Evolutionary conservation across 1,284 basidiomycete genomes (phyloP).

Genomic region (Butyriboletus regius): DNA sequence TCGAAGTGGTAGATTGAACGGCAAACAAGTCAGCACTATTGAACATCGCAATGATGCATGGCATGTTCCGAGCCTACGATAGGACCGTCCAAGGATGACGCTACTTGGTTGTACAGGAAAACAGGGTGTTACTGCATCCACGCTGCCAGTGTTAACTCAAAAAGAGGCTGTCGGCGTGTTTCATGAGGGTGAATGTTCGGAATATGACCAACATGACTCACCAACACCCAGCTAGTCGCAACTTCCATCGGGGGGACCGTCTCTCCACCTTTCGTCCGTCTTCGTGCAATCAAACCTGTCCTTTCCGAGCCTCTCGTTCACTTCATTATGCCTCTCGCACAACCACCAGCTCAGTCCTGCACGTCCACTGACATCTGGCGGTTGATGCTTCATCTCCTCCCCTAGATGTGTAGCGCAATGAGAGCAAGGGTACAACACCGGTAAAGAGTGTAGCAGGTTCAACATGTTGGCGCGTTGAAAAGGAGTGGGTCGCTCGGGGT

Average conservation of each 20-base stretch:
- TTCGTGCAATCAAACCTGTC: slow-evolving; percentile 69
- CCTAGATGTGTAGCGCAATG: slow-evolving; percentile 78
- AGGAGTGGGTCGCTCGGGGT: slow-evolving; percentile 69
- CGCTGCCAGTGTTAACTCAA: background rate
- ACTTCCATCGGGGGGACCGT: slow-evolving; percentile 78
- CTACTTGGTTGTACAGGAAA: background rate
- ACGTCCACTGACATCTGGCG: slow-evolving; percentile 70
- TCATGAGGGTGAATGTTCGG: background rate
- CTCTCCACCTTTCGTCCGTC: slow-evolving; percentile 81
- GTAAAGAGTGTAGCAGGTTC: slow-evolving; percentile 66
- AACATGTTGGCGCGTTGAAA: slow-evolving; percentile 76
- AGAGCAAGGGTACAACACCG: slow-evolving; percentile 78
- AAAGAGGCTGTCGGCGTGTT: background rate
- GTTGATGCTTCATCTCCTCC: slow-evolving; percentile 54
- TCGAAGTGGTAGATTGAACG: background rate
- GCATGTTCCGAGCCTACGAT: slow-evolving; percentile 1
- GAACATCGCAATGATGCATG: background rate
- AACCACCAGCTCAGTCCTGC: slow-evolving; percentile 73
- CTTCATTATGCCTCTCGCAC: slow-evolving; percentile 85
- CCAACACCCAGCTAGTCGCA: slow-evolving; percentile 56
- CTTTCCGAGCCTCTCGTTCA: slow-evolving; percentile 82
- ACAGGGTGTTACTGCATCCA: background rate
- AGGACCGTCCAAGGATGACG: background rate
- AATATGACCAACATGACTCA: slow-evolving; percentile 5
- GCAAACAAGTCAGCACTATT: background rate